Base-by-base conservation (phyloP, 805 yeast genomes). In the Candida railenensis region DNA sequence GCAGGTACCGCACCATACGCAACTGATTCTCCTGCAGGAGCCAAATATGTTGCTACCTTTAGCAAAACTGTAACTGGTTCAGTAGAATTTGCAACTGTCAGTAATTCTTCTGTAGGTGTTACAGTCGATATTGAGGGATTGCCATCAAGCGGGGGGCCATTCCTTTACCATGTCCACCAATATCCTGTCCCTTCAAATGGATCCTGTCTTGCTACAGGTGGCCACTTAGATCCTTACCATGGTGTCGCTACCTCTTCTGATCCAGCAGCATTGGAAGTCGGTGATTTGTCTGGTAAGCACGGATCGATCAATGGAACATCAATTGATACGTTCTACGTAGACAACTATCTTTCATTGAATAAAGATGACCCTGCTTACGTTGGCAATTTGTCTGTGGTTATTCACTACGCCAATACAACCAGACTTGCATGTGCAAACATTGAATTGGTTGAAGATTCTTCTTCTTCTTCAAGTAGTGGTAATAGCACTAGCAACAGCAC, bases 391-490 rank as follows among this genome's bases (percentile, higher is more conserved):
- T 67, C 73, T 9, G 65, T 71, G 16, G 73, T 67, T 36, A 54
- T 71, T 44, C 74, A 70, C 54, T 63, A 53, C 37, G 47, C 48
- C 44, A 59, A 70, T 53, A 55, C 57, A 48, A 48, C 66, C 36
- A 63, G 72, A 54, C 47, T 67, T 25, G 65, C 71, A 2, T 71
- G 77, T 57, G 72, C 75, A 22, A 71, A 71, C 53, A 61, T 71
- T 45, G 22, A 36, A 16, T 4, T 42, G 42, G 54, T 41, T 32
- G 12, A 15, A 9, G 21, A 16, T 16, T 36, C 39, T 20, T 9
- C n/a, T 4, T 18, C 22, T 19, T n/a, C 21, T 9, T 15, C 21
- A 4, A 19, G 21, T 14, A 16, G 8, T 7, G 7, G 14, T 34
- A 5, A 5, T n/a, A 15, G 19, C 19, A 8, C 16, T n/a, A 18